These are phyloP conservation scores for Phytophthora tentaculata DNA, from an alignment of 352 stramenopile genomes.

Conservation along the genomic window DNA sequence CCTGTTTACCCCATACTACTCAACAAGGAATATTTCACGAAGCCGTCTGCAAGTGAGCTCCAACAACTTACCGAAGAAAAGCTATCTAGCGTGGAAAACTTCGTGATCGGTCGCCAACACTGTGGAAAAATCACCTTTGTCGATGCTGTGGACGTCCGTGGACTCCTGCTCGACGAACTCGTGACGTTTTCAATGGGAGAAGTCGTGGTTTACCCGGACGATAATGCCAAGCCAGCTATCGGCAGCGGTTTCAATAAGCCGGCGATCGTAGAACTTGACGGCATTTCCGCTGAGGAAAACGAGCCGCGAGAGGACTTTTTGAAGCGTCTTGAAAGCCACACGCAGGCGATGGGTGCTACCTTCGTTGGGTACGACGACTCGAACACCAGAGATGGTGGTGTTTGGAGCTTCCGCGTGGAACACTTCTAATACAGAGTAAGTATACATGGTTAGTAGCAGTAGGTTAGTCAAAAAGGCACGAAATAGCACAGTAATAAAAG, in stretches of 20 bases:
- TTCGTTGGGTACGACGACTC: constrained; percentile 42
- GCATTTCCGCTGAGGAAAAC: constrained; percentile 34
- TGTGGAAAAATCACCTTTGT: constrained; percentile 52
- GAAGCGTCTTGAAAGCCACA: constrained; percentile 46
- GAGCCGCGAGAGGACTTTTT: constrained; percentile 37
- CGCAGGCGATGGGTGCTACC: constrained; percentile 36
- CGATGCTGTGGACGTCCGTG: constrained; percentile 47
- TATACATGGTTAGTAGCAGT: constrained; percentile 9
- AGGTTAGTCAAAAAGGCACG: constrained; percentile 3
- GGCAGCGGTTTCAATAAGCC: constrained; percentile 54
- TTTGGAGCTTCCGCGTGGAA: constrained; percentile 59
- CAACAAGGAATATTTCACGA: constrained; percentile 48
- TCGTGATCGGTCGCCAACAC: constrained; percentile 41
- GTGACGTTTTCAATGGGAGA: constrained; percentile 44
- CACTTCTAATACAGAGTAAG: constrained; percentile 39
- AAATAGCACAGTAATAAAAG: constrained; percentile 13
- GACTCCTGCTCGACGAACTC: constrained; percentile 54
- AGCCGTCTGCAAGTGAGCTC: constrained; percentile 40
- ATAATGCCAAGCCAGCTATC: constrained; percentile 46
- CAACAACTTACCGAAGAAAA: constrained; percentile 47
- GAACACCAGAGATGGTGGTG: constrained; percentile 11
- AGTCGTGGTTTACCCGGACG: constrained; percentile 55
- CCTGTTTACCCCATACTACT: constrained; percentile 36
- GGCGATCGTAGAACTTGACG: constrained; percentile 44
- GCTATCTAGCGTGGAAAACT: constrained; percentile 47